Evolutionary conservation across 805 yeast genomes (phyloP).

Genomic region (Candida oleophila): DNA sequence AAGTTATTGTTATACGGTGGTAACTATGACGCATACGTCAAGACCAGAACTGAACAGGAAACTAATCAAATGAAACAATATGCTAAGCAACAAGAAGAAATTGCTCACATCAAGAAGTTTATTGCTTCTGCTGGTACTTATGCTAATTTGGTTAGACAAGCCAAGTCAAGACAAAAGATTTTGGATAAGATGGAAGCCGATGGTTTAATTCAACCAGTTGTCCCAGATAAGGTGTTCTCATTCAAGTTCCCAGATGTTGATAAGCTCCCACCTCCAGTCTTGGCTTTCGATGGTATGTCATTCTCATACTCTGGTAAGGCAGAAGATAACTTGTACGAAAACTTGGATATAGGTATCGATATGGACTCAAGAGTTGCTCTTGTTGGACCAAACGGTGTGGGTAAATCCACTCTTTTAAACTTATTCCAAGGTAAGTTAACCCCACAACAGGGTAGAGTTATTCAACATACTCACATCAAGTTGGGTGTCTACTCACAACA

Average conservation of each 20-base stretch:
- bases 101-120: conserved; percentile 95
- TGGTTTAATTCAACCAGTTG: conserved; percentile 91
- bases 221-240: conserved; percentile 87
- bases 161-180: conserved; percentile 98
- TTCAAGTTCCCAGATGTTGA: conserved; percentile 95
- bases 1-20: conserved; percentile 83
- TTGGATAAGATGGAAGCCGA: conserved; percentile 99
- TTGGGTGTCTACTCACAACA: conserved; percentile 99
- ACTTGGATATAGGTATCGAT: conserved; percentile 96
- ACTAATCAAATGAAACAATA: conserved; percentile 98
- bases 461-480: conserved; percentile 96
- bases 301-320: conserved; percentile 83
- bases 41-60: conserved; percentile 92
- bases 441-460: conserved; percentile 92
- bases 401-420: conserved; percentile 93
- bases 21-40: conserved; percentile 95
- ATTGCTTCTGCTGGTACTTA: conserved; percentile 99
- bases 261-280: conserved; percentile 97
- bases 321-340: conserved; percentile 85
- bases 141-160: conserved; percentile 97
- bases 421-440: conserved; percentile 92
- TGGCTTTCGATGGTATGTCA: conserved; percentile 92
- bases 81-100: conserved; percentile 97
- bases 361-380: conserved; percentile 98
- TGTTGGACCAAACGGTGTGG: conserved; percentile 99